Conservation (phyloP, 108 stramenopile species). For the Fragilariopsis cylindrus region DNA sequence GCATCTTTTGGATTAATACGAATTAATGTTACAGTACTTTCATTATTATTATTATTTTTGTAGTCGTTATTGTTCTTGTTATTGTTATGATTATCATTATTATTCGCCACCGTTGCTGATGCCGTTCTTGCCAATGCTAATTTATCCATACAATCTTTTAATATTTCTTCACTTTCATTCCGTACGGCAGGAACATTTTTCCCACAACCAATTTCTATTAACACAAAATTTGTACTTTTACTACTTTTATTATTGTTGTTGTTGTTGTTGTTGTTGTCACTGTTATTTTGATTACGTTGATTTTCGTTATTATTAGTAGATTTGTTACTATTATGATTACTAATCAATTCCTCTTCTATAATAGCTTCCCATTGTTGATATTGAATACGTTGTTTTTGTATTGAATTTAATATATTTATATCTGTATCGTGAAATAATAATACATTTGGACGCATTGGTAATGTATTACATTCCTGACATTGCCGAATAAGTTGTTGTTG, state of each 20-base stretch:
- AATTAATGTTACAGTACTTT: neutral
- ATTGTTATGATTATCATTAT: neutral
- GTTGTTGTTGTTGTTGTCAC: neutral
- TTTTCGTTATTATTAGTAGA: too few species aligned
- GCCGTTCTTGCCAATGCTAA: neutral
- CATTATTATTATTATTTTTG: neutral
- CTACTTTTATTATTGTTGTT: constrained; percentile 11
- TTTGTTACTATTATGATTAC: too few species aligned
- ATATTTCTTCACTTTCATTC: constrained; percentile 49
- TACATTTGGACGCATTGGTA: constrained; percentile 17
- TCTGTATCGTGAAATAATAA: constrained; percentile 26
- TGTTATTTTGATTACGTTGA: too few species aligned
- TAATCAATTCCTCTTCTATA: constrained; percentile 23
- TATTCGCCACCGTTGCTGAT: neutral
- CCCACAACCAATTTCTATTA: constrained; percentile 67
- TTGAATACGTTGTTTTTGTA: constrained; percentile 11
- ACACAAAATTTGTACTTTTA: constrained; percentile 30
- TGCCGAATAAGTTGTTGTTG: neutral
- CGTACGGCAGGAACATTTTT: constrained; percentile 57
- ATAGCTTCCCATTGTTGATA: constrained; percentile 56
- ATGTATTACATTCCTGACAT: neutral
- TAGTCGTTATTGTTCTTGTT: neutral
- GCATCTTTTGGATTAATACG: constrained; percentile 13
- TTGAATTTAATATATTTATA: neutral
- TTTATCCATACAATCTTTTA: constrained; percentile 20